phyloP scores from a whole-genome alignment of 2,329 filamentous ascomycete genomes.

The Ustulina deusta region DNA sequence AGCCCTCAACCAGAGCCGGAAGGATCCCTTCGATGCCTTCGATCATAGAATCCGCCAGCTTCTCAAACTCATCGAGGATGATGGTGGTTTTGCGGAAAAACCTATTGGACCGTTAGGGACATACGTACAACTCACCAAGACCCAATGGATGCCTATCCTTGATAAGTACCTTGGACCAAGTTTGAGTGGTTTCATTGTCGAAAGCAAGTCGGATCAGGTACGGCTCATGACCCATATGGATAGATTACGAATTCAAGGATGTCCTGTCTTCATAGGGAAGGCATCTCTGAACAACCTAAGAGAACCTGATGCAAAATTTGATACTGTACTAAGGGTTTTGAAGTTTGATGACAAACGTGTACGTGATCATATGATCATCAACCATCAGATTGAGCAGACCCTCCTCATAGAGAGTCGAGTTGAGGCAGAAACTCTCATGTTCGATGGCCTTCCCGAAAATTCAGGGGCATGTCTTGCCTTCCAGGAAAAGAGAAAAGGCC shows the following conservation, averaged over 20 bases:
- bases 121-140: constrained; percentile 79
- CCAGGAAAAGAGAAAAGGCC: constrained; percentile 69
- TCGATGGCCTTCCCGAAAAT: constrained; percentile 73
- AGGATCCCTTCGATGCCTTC: constrained; percentile 73
- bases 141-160: constrained; percentile 84
- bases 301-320: constrained; percentile 78
- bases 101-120: constrained; percentile 88
- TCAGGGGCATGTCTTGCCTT: constrained; percentile 79
- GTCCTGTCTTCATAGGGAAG: constrained; percentile 71
- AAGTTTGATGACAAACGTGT: constrained; percentile 85
- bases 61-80: constrained; percentile 75
- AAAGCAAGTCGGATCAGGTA: constrained; percentile 79
- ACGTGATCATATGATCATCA: constrained; percentile 85
- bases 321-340: constrained; percentile 84
- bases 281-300: constrained; percentile 67
- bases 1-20: constrained; percentile 67
- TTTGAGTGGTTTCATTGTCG: constrained; percentile 84
- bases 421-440: constrained; percentile 77
- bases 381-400: constrained; percentile 83
- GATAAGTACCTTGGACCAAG: constrained; percentile 79
- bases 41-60: constrained; percentile 72
- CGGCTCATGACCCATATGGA: constrained; percentile 75
- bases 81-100: constrained; percentile 73
- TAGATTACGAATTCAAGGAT: constrained; percentile 60
- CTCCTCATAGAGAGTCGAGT: constrained; percentile 77